Percentiles rank a stretch among this genome's conserved stretches.
Evolutionary conservation across 768 basidiomycete genomes (phyloP).

Genomic region (Kondoa subrosea): DNA sequence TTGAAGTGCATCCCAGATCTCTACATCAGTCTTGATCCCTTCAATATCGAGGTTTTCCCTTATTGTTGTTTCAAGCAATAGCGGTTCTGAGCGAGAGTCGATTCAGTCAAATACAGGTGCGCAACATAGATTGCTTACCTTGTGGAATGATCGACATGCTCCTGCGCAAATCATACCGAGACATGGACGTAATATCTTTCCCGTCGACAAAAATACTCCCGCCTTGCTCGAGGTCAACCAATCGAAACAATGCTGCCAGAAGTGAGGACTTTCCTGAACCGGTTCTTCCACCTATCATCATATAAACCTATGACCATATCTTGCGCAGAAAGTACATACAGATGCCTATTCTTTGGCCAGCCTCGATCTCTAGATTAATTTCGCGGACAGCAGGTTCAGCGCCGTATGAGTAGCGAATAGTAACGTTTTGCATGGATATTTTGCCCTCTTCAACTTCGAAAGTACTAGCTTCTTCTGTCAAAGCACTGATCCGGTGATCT

Average conservation of each 20-base stretch:
- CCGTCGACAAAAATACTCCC: neutral
- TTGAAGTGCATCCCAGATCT: slow-evolving; percentile 20
- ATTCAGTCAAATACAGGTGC: neutral
- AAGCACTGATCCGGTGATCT: neutral
- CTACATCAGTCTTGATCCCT: slow-evolving; percentile 11
- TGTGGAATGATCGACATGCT: neutral
- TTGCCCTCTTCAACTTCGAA: neutral
- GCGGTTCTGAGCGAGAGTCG: slow-evolving; percentile 8
- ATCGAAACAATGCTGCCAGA: slow-evolving; percentile 14
- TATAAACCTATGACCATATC: no score
- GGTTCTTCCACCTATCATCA: slow-evolving; percentile 12
- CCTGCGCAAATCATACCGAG: neutral
- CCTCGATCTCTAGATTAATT: slow-evolving; percentile 7
- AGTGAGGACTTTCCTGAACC: slow-evolving; percentile 16
- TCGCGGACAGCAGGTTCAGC: slow-evolving; percentile 9
- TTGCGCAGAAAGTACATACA: no score
- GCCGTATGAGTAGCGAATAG: slow-evolving; percentile 6
- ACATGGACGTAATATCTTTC: neutral
- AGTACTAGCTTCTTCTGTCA: neutral
- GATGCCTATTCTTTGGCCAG: slow-evolving; percentile 16
- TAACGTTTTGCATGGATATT: slow-evolving; percentile 10
- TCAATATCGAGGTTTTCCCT: slow-evolving; percentile 21
- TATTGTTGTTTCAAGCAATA: slow-evolving; percentile 14
- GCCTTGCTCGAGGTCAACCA: slow-evolving; percentile 7
- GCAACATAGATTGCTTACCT: neutral